phyloP scores from a whole-genome alignment of 1,284 basidiomycete genomes.

The Coniferiporia sulphurascens region DNA sequence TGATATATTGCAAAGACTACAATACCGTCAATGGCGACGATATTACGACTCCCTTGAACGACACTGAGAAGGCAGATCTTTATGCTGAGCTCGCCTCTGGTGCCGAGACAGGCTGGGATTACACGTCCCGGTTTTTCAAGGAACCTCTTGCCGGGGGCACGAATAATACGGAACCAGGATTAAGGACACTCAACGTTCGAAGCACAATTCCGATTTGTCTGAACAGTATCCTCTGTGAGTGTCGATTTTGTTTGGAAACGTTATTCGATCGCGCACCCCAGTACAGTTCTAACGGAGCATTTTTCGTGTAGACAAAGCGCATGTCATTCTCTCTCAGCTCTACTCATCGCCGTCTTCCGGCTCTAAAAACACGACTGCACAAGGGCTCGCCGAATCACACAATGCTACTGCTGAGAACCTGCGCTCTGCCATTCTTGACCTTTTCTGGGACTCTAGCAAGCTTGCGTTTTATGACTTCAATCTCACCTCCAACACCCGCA shows the following conservation, averaged over 20 bases:
- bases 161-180: slow-evolving; percentile 42
- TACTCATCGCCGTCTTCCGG: slow-evolving; percentile 40
- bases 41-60: slow-evolving; percentile 50
- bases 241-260: background rate
- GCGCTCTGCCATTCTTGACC: slow-evolving; percentile 72
- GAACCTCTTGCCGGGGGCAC: slow-evolving; percentile 37
- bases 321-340: slow-evolving; percentile 56
- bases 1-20: slow-evolving; percentile 56
- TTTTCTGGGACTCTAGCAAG: slow-evolving; percentile 80
- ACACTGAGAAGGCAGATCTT: slow-evolving; percentile 55
- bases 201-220: slow-evolving; percentile 73
- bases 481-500: slow-evolving; percentile 58
- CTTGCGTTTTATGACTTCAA: slow-evolving; percentile 90
- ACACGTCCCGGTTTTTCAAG: slow-evolving; percentile 44
- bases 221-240: slow-evolving; percentile 80
- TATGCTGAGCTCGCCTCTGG: slow-evolving; percentile 88
- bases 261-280: background rate
- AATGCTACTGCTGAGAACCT: slow-evolving; percentile 52
- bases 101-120: slow-evolving; percentile 74
- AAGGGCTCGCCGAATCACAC: slow-evolving; percentile 43
- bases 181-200: slow-evolving; percentile 70
- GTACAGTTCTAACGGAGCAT: background rate
- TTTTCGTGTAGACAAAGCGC: slow-evolving; percentile 53
- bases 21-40: slow-evolving; percentile 63
- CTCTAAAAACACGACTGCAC: slow-evolving; percentile 35